Conservation (phyloP, 495 filamentous ascomycete species). For the Apiosordaria backusii region DNA sequence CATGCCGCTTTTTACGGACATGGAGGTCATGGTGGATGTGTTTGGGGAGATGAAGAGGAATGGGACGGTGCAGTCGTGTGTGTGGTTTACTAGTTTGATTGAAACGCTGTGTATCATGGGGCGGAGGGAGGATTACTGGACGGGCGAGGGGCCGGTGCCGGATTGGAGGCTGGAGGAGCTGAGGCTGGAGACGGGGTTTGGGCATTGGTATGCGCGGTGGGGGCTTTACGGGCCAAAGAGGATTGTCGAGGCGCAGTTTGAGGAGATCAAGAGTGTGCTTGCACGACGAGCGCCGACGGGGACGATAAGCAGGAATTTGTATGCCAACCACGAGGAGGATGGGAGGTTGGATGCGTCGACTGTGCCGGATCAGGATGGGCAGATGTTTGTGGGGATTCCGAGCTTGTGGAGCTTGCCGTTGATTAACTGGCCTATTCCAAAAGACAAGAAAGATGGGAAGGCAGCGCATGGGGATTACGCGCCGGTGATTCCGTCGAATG, state of each 20-base stretch:
- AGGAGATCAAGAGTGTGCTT: slow-evolving; percentile 41
- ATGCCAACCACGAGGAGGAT: slow-evolving; percentile 28
- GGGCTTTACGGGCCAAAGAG: slow-evolving; percentile 45
- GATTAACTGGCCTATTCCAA: slow-evolving; percentile 38
- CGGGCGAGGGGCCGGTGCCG: slow-evolving; percentile 43
- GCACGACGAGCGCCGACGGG: slow-evolving; percentile 36
- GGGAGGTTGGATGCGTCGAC: slow-evolving; percentile 37
- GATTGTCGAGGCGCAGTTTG: slow-evolving; percentile 45
- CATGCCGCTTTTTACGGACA: slow-evolving; percentile 45
- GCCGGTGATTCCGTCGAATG: slow-evolving; percentile 40
- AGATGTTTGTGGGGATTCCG: slow-evolving; percentile 41
- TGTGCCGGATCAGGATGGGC: slow-evolving; percentile 35
- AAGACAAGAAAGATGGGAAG: slow-evolving; percentile 26
- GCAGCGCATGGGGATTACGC: slow-evolving; percentile 45
- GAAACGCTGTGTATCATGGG: slow-evolving; percentile 49
- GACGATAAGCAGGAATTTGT: slow-evolving; percentile 35
- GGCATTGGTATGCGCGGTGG: slow-evolving; percentile 47
- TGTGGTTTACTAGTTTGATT: slow-evolving; percentile 46
- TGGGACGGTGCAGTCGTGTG: slow-evolving; percentile 35
- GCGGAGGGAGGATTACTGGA: slow-evolving; percentile 44
- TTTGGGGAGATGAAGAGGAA: slow-evolving; percentile 40
- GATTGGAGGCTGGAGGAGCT: slow-evolving; percentile 44
- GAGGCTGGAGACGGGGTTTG: slow-evolving; percentile 40
- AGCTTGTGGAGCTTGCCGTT: slow-evolving; percentile 41
- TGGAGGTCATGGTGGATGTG: slow-evolving; percentile 40